Base-by-base conservation (phyloP, 306 rosid genomes). In the Rosa lucieae region DNA sequence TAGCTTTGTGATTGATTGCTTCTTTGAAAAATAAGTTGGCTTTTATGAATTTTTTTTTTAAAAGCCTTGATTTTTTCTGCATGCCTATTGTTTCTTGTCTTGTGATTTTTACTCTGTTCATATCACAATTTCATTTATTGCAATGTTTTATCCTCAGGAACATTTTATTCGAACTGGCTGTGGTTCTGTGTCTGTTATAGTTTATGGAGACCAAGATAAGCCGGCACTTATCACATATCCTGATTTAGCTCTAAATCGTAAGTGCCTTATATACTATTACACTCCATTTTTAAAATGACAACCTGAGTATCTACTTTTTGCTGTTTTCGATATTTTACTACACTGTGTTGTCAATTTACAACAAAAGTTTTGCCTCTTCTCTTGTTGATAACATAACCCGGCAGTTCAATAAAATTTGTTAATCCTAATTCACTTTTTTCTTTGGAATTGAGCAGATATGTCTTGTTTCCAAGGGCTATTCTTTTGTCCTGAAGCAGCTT, bases 381-480 rank as follows among this genome's bases (percentile, higher is more conserved):
- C 37, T 44, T 58, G 17, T 47, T 12, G 40, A 17, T 26, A 59
- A 43, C 44, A 8, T n/a, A 17, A 65, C 15, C 5, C 40, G 35
- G 49, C 55, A 35, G 70, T 26, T 23, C 10, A 29, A 37, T 37
- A 15, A 39, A 47, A 23, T 35, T 13, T 20, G 17, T 15, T 8
- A 5, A 39, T 63, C 17, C 32, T 80, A n/a, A 77, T 17, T 66
- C 79, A 59, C 56, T 8, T 15, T 5, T 71, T 82, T 67, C 8
- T 53, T 55, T 68, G 5, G 10, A 43, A 47, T 86, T 80, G 26
- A 77, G 79, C 93, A 94, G 98, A 92, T 79, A 75, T 90, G 88
- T 94, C 96, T 29, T 94, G 98, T 83, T 94, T 94, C 89, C 98
- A 92, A 89, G 98, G 98, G 83, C 83, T 94, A 76, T 90, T 94